Percentiles rank a stretch among this genome's conserved stretches.
Conservation (phyloP, 2,329 filamentous ascomycete species). For the Aspergillus fijiensis region DNA sequence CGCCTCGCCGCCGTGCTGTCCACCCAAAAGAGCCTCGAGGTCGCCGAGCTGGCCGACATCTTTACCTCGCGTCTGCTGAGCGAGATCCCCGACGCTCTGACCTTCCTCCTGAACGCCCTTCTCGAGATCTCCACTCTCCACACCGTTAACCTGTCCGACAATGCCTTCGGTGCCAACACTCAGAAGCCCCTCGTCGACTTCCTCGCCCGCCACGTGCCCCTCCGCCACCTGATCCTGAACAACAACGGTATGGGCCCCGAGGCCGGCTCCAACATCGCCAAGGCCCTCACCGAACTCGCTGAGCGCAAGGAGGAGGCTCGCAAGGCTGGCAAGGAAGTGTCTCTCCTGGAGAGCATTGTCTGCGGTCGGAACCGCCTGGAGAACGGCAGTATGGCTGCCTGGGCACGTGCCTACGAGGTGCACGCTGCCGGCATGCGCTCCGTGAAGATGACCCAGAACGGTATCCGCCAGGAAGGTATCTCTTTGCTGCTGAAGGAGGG, state of each 20-base stretch:
- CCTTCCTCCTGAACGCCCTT: slow-evolving; percentile 78
- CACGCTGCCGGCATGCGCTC: slow-evolving; percentile 74
- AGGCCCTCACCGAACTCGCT: slow-evolving; percentile 80
- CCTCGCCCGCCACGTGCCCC: slow-evolving; percentile 79
- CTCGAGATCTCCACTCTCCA: slow-evolving; percentile 82
- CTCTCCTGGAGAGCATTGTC: slow-evolving; percentile 90
- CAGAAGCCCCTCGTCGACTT: slow-evolving; percentile 91
- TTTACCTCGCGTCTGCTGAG: slow-evolving; percentile 91
- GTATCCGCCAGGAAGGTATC: slow-evolving; percentile 92
- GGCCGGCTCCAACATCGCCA: slow-evolving; percentile 83
- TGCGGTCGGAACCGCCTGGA: slow-evolving; percentile 95
- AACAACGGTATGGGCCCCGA: slow-evolving; percentile 96
- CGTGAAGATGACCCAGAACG: slow-evolving; percentile 98
- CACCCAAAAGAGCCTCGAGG: slow-evolving; percentile 76
- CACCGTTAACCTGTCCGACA: slow-evolving; percentile 95
- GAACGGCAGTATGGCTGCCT: slow-evolving; percentile 93
- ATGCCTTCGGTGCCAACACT: slow-evolving; percentile 95
- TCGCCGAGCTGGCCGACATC: slow-evolving; percentile 92
- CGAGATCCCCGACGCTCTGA: slow-evolving; percentile 90
- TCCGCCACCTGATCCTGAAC: slow-evolving; percentile 93
- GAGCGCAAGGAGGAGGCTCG: slow-evolving; percentile 75
- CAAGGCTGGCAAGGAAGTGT: slow-evolving; percentile 64
- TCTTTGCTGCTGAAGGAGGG: slow-evolving; percentile 76
- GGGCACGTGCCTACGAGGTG: slow-evolving; percentile 82
- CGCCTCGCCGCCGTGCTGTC: slow-evolving; percentile 78